Base-by-base conservation (phyloP, 257 asterid genomes). In the Solanum stenotomum region DNA sequence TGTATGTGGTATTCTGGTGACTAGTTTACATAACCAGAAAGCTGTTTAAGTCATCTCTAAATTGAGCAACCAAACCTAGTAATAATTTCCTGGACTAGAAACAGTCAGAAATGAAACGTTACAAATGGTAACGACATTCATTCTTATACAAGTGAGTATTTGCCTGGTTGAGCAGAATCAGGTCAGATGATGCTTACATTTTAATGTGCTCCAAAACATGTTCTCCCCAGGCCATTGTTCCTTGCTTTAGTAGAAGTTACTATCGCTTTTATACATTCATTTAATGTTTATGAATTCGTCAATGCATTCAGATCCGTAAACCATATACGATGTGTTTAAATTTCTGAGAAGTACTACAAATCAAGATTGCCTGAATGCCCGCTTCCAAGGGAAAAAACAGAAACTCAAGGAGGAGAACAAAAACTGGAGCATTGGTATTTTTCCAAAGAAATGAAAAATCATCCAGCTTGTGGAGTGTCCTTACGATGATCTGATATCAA, bases 111-210 rank as follows among this genome's bases (percentile, higher is more conserved):
- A 46, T 14, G 20, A 46, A 46, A 46, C 2, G 56, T 46, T 40
- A 9, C 2, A 13, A 10, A 40, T 40, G 46, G 13, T 10, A 40
- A 40, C 46, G 6, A 46, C 59, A 46, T 46, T 46, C 18, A 46
- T 46, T 5, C 59, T 46, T 46, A 46, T 46, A 46, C 90, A 85
- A 94, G 95, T 25, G 94, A 93, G 89, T 96, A 96, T 20, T 95
- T 90, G n/a, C 98, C 98, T n/a, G 96, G 97, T 81, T 93, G 98
- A 4, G 95, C 98, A 13, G 95, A 91, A 79, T 95, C 96, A 33
- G 98, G 98, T 90, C 94, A 5, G 96, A 91, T 0, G 95, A 90
- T 38, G 93, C 95, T 88, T 95, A 96, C 90, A 90, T 94, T 2
- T 96, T 93, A 56, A 95, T 94, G 77, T 96, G 96, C 94, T 96